Evolutionary conservation across 768 basidiomycete species (phyloP), one percentile per base, ranked within the genome.

Genomic region (Stropharia rugosoannulata): DNA sequence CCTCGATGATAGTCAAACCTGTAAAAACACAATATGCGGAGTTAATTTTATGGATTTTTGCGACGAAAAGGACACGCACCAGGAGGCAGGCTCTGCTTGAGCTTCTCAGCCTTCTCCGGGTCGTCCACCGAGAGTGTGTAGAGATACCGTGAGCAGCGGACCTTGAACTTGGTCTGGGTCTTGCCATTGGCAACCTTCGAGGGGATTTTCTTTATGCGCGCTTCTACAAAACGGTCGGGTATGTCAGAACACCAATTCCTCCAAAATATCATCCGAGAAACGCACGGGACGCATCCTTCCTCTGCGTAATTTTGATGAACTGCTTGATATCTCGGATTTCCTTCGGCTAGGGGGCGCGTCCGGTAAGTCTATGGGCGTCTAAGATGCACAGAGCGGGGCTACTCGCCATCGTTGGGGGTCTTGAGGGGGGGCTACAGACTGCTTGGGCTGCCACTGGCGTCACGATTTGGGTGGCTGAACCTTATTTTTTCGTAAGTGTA

Each of bases 261-360:
- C 43, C 38, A 37, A 1, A 49, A 13, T n/a, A 50, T 9, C 9
- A 16, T 42, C 19, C 6, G 46, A 27, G 5, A 25, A 38, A 88
- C 95, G 74, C 70, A 97, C 96, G 86, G 58, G 84, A 85, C 62
- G 97, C 97, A 84, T 97, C 96, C 84, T 94, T 96, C 79, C 96
- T 87, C 80, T 88, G 87, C 54, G 95, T 89, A 73, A 96, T 93
- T 79, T 94, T 89, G 75, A 98, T 91, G 81, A 98, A 98, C 75
- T 92, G 82, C 81, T 98, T 99, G 84, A 98, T 98, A 76, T 98
- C 95, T 66, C 83, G 82, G 80, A 99, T 87, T 86, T 98, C 92
- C 80, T 97, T 95, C 58, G 96, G 95, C 96, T 98, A 68, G 2
- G 50, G 36, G 36, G 55, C 25, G 29, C 8, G 45, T 56, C 52